Evolutionary conservation across 441 rosid species (phyloP).

Genomic region (Aquilaria agallochum): DNA sequence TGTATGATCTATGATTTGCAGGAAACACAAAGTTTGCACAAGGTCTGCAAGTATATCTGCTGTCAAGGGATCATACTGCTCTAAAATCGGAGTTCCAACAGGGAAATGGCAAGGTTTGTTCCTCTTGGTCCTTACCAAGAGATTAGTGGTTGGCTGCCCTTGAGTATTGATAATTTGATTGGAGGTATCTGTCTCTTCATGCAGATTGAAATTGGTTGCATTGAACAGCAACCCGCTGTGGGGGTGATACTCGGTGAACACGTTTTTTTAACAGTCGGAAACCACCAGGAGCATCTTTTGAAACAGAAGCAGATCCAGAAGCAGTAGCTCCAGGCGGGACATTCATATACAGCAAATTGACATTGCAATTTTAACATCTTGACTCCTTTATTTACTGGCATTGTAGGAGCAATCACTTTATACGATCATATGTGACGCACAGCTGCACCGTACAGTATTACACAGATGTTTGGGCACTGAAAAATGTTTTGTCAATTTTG

Average conservation of each 20-base stretch:
- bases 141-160: background rate
- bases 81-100: conserved; percentile 75
- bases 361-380: too few relatives aligned
- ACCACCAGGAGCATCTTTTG: conserved; percentile 16
- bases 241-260: conserved; percentile 56
- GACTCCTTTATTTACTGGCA: too few relatives aligned
- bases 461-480: too few relatives aligned
- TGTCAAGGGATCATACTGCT: conserved; percentile 66
- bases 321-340: too few relatives aligned
- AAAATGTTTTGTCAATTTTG: too few relatives aligned
- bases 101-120: conserved; percentile 70
- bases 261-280: conserved; percentile 56
- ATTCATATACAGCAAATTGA: too few relatives aligned
- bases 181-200: background rate
- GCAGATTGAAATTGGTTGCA: conserved; percentile 61
- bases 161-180: background rate
- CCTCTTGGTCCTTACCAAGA: background rate
- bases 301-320: too few relatives aligned
- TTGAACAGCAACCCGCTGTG: conserved; percentile 55
- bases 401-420: too few relatives aligned
- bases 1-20: conserved; percentile 29
- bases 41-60: conserved; percentile 57
- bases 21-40: conserved; percentile 56
- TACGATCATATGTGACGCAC: too few relatives aligned
- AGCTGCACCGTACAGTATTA: too few relatives aligned